These are phyloP conservation scores for Triticum timopheevii DNA, from an alignment of 176 grass and related monocot genomes.

Conservation along the genomic window DNA sequence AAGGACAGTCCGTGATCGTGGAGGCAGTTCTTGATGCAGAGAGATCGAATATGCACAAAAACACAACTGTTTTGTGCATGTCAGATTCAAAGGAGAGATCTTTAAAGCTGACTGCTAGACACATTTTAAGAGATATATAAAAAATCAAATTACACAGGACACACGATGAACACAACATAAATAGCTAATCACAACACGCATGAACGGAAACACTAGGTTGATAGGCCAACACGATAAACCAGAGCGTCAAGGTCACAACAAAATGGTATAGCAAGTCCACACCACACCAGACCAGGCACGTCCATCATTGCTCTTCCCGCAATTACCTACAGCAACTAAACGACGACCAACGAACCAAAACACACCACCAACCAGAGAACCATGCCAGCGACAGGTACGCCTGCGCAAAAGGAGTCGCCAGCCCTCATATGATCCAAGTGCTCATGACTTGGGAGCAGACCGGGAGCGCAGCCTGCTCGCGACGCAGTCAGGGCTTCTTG, in stretches of 20 bases:
- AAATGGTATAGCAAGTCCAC: not conserved
- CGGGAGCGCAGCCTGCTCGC: constrained; percentile 48
- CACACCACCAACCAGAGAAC: not conserved
- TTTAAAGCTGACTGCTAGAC: no score
- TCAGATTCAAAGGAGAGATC: no score
- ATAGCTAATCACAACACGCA: not conserved
- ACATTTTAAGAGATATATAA: no score
- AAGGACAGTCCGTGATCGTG: no score
- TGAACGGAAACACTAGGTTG: constrained; percentile 8
- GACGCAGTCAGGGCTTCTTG: constrained; percentile 37
- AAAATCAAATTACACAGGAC: no score
- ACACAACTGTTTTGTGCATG: no score
- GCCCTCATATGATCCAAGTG: not conserved
- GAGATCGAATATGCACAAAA: no score
- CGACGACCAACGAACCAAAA: not conserved
- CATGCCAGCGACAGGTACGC: not conserved
- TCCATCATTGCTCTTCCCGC: not conserved
- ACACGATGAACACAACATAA: not conserved
- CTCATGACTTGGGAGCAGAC: constrained; percentile 25
- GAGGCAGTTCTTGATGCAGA: no score
- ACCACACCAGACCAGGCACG: not conserved
- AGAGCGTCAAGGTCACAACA: not conserved
- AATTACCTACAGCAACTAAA: not conserved
- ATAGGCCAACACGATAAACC: not conserved
- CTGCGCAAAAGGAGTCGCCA: not conserved